A percentile compares a stretch with the other conserved stretches of the same genome.
Conservation (phyloP, 257 asterid genomes). For the Solanum ahanhuiri region DNA sequence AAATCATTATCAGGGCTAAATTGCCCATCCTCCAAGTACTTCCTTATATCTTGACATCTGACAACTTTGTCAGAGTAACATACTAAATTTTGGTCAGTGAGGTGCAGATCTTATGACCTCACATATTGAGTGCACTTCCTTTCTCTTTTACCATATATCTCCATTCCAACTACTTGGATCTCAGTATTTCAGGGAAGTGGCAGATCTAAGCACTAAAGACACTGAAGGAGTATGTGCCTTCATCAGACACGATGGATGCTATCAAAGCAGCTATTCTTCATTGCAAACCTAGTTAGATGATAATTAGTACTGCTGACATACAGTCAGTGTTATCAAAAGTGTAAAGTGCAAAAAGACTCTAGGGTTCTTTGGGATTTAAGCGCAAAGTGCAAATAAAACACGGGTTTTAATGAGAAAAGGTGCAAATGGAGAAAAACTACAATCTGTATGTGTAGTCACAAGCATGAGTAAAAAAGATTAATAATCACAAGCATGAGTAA, state of each 20-base stretch:
- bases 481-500: neutral
- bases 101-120: neutral
- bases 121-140: neutral
- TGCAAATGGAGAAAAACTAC: neutral
- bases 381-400: neutral
- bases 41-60: neutral
- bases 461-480: too few species aligned
- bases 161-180: neutral
- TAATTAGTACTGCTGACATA: neutral
- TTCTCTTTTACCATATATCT: neutral
- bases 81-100: neutral
- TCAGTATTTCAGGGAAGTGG: neutral
- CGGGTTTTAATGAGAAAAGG: neutral
- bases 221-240: neutral
- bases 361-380: neutral
- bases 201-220: neutral
- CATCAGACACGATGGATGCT: neutral
- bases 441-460: neutral
- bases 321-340: neutral
- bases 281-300: neutral
- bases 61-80: neutral
- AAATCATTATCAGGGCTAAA: neutral
- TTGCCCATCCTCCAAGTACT: neutral
- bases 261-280: neutral
- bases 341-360: neutral